These are phyloP conservation scores for Mycena rosella DNA, from an alignment of 768 basidiomycete species.

Conservation along the genomic window DNA sequence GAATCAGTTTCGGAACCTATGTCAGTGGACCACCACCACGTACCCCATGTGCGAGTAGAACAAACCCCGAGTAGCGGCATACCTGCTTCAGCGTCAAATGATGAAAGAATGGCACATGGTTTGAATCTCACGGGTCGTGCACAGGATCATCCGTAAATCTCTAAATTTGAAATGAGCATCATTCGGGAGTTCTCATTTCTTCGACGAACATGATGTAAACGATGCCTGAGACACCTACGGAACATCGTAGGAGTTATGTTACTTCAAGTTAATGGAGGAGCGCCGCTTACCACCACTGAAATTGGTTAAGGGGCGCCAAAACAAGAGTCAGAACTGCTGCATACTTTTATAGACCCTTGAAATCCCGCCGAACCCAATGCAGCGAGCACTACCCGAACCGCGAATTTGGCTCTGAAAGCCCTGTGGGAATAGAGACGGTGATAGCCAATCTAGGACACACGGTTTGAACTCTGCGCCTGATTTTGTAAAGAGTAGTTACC, in stretches of 20 bases:
- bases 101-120: not conserved
- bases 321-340: constrained; percentile 34
- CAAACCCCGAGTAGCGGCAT: constrained; percentile 79
- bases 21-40: not conserved
- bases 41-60: constrained; percentile 82
- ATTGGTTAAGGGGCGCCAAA: constrained; percentile 5
- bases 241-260: not conserved
- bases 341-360: constrained; percentile 84
- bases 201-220: constrained; percentile 78
- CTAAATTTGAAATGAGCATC: constrained; percentile 46
- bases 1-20: not conserved
- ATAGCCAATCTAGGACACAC: constrained; percentile 65
- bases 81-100: constrained; percentile 53
- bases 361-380: constrained; percentile 79
- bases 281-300: constrained; percentile 64
- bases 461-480: not conserved
- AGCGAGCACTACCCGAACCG: constrained; percentile 70
- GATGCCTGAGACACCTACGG: constrained; percentile 75
- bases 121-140: constrained; percentile 69
- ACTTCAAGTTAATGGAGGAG: not conserved
- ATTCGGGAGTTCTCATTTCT: constrained; percentile 16
- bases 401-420: constrained; percentile 69
- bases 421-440: constrained; percentile 85
- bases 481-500: constrained; percentile 4
- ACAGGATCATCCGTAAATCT: constrained; percentile 78